Percentiles rank a stretch among this genome's conserved stretches.
These are phyloP conservation scores for Musa troglodytarum DNA, from an alignment of 176 grass and related monocot species.

Conservation along the genomic window DNA sequence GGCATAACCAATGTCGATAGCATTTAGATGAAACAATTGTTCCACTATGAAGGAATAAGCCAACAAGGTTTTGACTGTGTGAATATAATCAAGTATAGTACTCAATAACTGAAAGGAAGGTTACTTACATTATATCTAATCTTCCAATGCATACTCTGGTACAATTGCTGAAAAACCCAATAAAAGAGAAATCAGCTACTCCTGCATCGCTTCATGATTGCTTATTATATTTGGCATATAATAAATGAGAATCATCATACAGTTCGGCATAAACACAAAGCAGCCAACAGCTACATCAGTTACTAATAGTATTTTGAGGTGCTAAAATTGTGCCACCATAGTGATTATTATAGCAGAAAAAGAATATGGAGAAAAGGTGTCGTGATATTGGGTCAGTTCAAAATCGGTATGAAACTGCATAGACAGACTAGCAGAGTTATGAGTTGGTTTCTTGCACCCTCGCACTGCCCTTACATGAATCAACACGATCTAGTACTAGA, in stretches of 20 bases:
- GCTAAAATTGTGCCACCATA: too few species aligned
- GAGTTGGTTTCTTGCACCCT: background rate
- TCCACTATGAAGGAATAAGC: too few species aligned
- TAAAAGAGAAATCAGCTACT: constrained; percentile 11
- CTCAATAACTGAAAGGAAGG: constrained; percentile 4
- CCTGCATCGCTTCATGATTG: too few species aligned
- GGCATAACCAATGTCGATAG: too few species aligned
- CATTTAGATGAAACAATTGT: too few species aligned
- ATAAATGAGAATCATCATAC: too few species aligned
- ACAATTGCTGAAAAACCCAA: constrained; percentile 56
- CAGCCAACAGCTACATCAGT: too few species aligned
- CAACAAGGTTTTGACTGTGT: too few species aligned
- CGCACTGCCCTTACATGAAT: background rate
- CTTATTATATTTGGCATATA: background rate
- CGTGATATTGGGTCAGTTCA: background rate
- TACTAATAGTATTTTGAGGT: too few species aligned
- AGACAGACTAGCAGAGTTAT: background rate
- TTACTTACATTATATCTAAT: constrained; percentile 68
- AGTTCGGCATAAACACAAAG: too few species aligned
- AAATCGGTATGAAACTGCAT: too few species aligned
- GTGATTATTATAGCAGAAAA: too few species aligned
- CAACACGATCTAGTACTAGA: background rate
- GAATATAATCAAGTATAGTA: background rate
- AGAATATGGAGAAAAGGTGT: background rate
- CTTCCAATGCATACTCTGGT: constrained; percentile 75